phyloP scores from a whole-genome alignment of 768 basidiomycete genomes.

The Ramaria rubella region DNA sequence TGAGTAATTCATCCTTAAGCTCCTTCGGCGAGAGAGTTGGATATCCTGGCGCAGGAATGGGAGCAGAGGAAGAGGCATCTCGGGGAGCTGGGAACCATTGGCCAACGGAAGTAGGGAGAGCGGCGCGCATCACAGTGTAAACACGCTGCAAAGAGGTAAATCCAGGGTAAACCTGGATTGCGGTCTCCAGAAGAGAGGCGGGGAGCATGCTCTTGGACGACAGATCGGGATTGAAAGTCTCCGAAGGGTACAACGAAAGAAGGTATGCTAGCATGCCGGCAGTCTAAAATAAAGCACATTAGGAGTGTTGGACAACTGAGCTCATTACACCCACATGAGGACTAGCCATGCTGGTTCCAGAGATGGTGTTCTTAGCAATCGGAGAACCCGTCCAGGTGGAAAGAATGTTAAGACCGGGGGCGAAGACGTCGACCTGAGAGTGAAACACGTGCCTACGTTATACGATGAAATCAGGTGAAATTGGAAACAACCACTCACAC shows the following conservation, averaged over 20 bases:
- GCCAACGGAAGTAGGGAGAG: conserved; percentile 53
- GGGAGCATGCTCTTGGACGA: conserved; percentile 32
- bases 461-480: background rate
- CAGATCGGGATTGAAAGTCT: conserved; percentile 47
- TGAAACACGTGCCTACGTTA: background rate
- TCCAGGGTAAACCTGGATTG: conserved; percentile 25
- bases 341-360: conserved; percentile 92
- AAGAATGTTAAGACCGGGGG: conserved; percentile 83
- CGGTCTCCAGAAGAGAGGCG: conserved; percentile 24
- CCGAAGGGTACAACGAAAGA: conserved; percentile 77
- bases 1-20: conserved; percentile 69
- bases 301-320: background rate
- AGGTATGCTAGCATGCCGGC: conserved; percentile 90
- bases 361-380: conserved; percentile 64
- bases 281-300: conserved; percentile 25
- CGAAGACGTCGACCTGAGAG: conserved; percentile 68
- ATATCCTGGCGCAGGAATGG: conserved; percentile 36
- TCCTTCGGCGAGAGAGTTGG: conserved; percentile 25
- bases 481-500: conserved; percentile 33
- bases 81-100: conserved; percentile 49
- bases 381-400: conserved; percentile 74
- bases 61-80: conserved; percentile 36
- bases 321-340: conserved; percentile 53
- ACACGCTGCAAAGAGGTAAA: conserved; percentile 35
- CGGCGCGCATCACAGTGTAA: conserved; percentile 48